Conservation (phyloP, 345 rosid genomes). For the Populus euphratica region DNA sequence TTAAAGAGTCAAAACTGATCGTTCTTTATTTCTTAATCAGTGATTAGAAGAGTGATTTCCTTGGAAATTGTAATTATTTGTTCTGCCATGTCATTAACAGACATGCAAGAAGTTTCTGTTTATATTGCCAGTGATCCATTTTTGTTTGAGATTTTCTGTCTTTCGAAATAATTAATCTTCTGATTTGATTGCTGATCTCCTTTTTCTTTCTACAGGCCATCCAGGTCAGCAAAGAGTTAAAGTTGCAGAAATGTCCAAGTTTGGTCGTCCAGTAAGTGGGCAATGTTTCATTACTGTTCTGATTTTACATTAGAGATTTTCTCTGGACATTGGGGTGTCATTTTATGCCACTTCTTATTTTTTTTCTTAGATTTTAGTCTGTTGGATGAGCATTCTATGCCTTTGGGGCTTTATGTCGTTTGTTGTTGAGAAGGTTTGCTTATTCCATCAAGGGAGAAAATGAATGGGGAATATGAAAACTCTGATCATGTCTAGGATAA, state of each 20-base stretch:
- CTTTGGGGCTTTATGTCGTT: too few species aligned
- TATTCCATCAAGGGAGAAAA: background rate
- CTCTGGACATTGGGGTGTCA: background rate
- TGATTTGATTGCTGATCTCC: slow-evolving; percentile 5
- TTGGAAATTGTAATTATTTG: background rate
- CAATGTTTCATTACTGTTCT: background rate
- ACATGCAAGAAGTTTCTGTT: background rate
- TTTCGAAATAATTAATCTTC: background rate
- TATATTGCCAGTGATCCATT: background rate
- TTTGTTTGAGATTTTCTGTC: background rate
- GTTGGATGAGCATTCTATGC: background rate
- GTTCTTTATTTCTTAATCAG: background rate
- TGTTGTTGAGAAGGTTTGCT: background rate
- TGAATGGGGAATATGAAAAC: too few species aligned
- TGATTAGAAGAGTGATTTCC: background rate
- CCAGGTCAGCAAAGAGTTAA: slow-evolving; percentile 80
- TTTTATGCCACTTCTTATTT: background rate
- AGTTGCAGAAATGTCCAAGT: slow-evolving; percentile 56
- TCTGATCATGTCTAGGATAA: background rate
- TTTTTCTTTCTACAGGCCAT: slow-evolving; percentile 38
- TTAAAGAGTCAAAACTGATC: background rate
- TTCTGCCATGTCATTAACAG: background rate
- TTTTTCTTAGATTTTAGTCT: background rate
- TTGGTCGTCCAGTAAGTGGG: slow-evolving; percentile 68
- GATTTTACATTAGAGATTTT: background rate